phyloP scores from a whole-genome alignment of 2,329 filamentous ascomycete species.

The Apiospora hydei region DNA sequence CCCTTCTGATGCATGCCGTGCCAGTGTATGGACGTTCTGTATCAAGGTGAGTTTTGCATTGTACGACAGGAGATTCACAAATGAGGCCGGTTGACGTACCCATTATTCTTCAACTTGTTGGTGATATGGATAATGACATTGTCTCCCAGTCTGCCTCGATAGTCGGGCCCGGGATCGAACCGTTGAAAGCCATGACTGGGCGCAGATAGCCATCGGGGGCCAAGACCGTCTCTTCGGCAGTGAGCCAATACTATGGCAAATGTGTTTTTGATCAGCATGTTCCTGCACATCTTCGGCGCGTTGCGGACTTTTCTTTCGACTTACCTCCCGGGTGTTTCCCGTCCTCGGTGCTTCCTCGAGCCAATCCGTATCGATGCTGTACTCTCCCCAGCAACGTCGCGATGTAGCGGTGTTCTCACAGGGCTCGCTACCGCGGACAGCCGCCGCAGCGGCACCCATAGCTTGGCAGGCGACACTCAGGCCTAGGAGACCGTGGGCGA shows the following conservation, averaged over 20 bases:
- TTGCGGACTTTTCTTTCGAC: too few relatives aligned
- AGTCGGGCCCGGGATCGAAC: conserved; percentile 65
- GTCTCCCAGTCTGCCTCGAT: conserved; percentile 58
- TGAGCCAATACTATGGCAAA: conserved; percentile 47
- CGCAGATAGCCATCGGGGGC: conserved; percentile 55
- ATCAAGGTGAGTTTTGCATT: too few relatives aligned
- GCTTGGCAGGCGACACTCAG: not conserved
- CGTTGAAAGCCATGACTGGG: conserved; percentile 58
- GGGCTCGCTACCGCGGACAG: not conserved
- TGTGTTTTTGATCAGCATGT: not conserved
- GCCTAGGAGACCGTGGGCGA: not conserved
- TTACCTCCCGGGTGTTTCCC: conserved; percentile 54
- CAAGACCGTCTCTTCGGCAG: conserved; percentile 48
- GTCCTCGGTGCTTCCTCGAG: conserved; percentile 51
- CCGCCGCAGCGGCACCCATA: not conserved
- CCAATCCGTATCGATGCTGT: conserved; percentile 57
- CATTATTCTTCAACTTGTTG: conserved; percentile 58
- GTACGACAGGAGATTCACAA: too few relatives aligned
- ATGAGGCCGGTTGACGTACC: too few relatives aligned
- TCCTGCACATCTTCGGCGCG: too few relatives aligned
- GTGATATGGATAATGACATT: conserved; percentile 55
- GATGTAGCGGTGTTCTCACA: conserved; percentile 41
- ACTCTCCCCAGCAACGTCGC: conserved; percentile 54
- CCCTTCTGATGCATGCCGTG: conserved; percentile 66
- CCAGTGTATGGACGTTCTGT: conserved; percentile 69